Base-by-base conservation (phyloP, 139 green algal genomes). In the Nannochloris sp. region DNA sequence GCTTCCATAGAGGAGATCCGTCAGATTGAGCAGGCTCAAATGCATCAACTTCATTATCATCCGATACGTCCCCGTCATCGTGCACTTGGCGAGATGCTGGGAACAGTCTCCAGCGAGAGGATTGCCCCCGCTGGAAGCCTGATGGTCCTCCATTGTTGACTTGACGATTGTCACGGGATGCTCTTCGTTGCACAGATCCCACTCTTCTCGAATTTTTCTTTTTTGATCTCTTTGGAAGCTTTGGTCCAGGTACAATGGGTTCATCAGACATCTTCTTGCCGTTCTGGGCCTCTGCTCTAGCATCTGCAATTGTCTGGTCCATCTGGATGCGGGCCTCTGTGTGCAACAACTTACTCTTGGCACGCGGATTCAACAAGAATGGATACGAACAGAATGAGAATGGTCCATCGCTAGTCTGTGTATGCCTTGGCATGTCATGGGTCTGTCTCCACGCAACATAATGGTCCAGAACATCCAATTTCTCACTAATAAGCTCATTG, bases 381-480 rank as follows among this genome's bases (percentile, higher is more conserved):
- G 90, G 85, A 80, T 90, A 95, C 69, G 67, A 85, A 80, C 88
- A 95, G 68, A 95, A 95, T 58, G 76, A 88, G 72, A 95, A 95
- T 61, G 86, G 87, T 25, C 83, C 82, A 53, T 92, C 85, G 19
- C 56, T 27, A n/a, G 61, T 61, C 49, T 59, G 34, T 7, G 31
- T 56, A 43, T 81, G 75, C 50, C 74, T 61, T 15, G 78, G 75
- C 66, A 70, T 68, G 61, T 85, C 78, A 64, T 86, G 84, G 9
- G 73, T 88, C 63, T 94, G 85, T 9, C 87, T 74, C 85, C 87
- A 96, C 0, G 86, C 86, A 18, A 89, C 82, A 70, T 94, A 96
- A 72, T 95, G 86, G 68, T 96, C 85, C 72, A 87, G 68, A 40
- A 95, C 84, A 68, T 95, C 87, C 68, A 95, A 82, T 81, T 91